Base-by-base conservation (phyloP, 1,139 yeast genomes). In the Yamadazyma buinensis region DNA sequence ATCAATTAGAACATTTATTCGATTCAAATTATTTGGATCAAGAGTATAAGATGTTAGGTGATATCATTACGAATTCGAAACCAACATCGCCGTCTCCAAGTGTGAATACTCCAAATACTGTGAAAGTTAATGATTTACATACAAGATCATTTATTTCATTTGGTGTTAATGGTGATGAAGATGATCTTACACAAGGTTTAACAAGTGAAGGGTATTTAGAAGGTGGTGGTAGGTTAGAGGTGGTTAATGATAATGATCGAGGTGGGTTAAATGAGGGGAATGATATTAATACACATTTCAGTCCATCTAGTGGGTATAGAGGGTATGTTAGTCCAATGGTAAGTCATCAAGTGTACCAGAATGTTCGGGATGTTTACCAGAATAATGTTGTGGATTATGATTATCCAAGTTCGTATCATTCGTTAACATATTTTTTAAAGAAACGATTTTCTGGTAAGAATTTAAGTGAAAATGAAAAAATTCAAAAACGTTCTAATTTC, bases 321-420 rank as follows among this genome's bases (percentile, higher is more conserved):
- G 34, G 38, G 15, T 75, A 75, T 48, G 64, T 74, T 3, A 64
- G 82, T 4, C 86, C 86, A 3, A 57, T 78, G 36, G 65, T 73
- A 9, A 64, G 80, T 35, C 74, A 83, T 42, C 80, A 79, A 47
- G 57, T 78, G 23, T 76, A 80, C 41, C 80, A 77, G 48, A 67
- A 75, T 1, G 84, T 84, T 0, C 77, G 75, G 43, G 88, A 81
- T 48, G 76, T 82, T 29, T 81, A 79, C 49, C 62, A 77, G 24
- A 71, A 69, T 41, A 61, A 70, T 30, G 66, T 74, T 29, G 68
- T 72, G 34, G 75, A 82, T 29, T 80, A 79, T 47, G 80, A 80
- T 51, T 81, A 82, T 45, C 85, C 85, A 6, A 70, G 67, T 46
- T 82, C 84, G 25, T 81, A 81, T 49, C 84, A 75, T 53, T 75